These are phyloP conservation scores for Colletotrichum lentis DNA, from an alignment of 2,329 filamentous ascomycete genomes.

Conservation along the genomic window DNA sequence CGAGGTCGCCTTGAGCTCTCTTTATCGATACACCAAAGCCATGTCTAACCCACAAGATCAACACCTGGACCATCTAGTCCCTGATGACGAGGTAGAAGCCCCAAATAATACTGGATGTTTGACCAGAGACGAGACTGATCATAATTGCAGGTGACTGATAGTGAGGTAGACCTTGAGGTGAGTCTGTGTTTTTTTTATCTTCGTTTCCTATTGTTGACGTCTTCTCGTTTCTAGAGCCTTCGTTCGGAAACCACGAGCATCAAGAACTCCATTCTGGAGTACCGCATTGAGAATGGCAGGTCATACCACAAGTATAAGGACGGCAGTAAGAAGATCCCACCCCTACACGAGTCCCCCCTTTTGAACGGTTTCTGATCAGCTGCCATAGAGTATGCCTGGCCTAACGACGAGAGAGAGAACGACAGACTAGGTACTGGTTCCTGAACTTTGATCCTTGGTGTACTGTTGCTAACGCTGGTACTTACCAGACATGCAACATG, in stretches of 20 bases:
- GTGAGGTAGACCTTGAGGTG: neutral
- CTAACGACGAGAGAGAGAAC: constrained; percentile 40
- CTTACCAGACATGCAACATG: constrained; percentile 43
- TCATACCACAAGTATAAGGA: constrained; percentile 4
- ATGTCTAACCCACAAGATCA: neutral
- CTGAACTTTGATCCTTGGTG: neutral
- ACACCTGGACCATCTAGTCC: neutral
- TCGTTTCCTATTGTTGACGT: too few relatives aligned
- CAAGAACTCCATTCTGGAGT: neutral
- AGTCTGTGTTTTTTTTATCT: neutral
- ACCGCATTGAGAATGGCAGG: neutral
- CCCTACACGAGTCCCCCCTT: too few relatives aligned
- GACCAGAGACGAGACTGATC: neutral
- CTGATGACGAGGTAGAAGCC: neutral
- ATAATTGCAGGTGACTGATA: neutral
- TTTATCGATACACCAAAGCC: neutral
- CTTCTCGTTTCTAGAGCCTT: neutral
- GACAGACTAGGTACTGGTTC: constrained; percentile 14
- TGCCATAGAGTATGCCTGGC: constrained; percentile 38
- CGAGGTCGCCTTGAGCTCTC: neutral
- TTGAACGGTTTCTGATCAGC: neutral
- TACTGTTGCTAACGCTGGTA: rapidly evolving
- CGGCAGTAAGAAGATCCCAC: neutral
- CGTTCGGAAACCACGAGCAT: neutral
- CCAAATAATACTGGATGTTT: neutral